These are phyloP conservation scores for Corchorus olitorius DNA, from an alignment of 345 rosid genomes.

Conservation along the genomic window DNA sequence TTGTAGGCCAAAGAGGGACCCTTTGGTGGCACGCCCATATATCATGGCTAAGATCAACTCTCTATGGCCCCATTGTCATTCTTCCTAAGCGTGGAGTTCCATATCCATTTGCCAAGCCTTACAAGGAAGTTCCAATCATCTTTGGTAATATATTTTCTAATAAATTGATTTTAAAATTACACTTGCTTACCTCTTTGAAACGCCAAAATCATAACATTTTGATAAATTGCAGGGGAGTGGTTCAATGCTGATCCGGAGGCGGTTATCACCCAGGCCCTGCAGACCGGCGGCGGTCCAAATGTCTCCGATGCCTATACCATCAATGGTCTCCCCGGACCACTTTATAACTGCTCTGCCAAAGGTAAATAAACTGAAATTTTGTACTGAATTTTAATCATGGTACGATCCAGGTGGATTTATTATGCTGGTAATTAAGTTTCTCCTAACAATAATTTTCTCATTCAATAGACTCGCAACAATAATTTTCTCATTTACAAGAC, in stretches of 20 bases:
- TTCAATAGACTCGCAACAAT: no score
- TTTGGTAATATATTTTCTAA: conserved; percentile 42
- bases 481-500: no score
- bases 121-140: conserved; percentile 71
- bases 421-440: no score
- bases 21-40: conserved; percentile 57
- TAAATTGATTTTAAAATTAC: neutral
- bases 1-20: conserved; percentile 62
- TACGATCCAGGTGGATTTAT: no score
- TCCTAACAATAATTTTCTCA: no score
- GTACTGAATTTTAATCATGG: neutral
- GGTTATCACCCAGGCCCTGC: conserved; percentile 68
- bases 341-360: conserved; percentile 79
- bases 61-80: conserved; percentile 71
- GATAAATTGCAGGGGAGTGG: conserved; percentile 71
- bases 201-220: neutral
- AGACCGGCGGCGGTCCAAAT: conserved; percentile 78
- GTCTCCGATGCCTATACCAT: conserved; percentile 86
- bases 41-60: conserved; percentile 74
- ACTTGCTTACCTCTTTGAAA: neutral
- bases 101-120: conserved; percentile 74
- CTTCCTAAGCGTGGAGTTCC: conserved; percentile 64
- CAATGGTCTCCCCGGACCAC: conserved; percentile 80
- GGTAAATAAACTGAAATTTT: conserved; percentile 27
- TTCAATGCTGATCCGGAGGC: conserved; percentile 75